These are phyloP conservation scores for Colletotrichum filicis DNA, from an alignment of 2,329 filamentous ascomycete genomes.

Conservation along the genomic window DNA sequence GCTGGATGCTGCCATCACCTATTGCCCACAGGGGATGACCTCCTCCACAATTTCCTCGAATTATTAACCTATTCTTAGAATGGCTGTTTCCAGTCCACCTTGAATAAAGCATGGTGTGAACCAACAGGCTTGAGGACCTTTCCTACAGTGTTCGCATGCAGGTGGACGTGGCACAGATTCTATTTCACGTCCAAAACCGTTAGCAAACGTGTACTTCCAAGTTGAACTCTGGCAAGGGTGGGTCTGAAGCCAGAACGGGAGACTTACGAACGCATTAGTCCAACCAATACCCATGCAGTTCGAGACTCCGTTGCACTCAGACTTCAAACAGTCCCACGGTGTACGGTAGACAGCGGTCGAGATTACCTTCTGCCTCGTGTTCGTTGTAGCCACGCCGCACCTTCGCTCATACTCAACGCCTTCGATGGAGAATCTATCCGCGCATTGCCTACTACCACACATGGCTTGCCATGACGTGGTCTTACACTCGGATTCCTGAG, in stretches of 20 bases:
- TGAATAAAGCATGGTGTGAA: not conserved
- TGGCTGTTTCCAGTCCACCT: not conserved
- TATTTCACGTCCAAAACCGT: not conserved
- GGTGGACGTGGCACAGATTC: not conserved
- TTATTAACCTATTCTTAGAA: not conserved
- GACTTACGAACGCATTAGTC: not conserved
- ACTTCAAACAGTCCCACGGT: not conserved
- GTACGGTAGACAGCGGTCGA: not conserved
- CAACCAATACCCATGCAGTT: not conserved
- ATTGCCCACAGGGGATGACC: too few relatives aligned
- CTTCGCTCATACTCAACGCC: not conserved
- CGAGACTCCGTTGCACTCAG: not conserved
- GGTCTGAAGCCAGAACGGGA: not conserved
- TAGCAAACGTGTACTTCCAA: not conserved
- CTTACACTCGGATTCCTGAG: not conserved
- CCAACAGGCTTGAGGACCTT: not conserved
- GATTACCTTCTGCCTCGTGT: not conserved
- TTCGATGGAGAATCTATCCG: not conserved
- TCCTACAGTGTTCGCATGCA: not conserved
- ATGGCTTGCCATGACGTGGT: not conserved
- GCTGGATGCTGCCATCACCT: too few relatives aligned
- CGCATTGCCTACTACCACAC: not conserved
- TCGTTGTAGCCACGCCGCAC: not conserved
- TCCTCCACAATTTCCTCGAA: too few relatives aligned
- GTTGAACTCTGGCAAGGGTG: not conserved